These are phyloP conservation scores for Cyclostephanos tholiformis DNA, from an alignment of 108 stramenopile species.

Conservation along the genomic window DNA sequence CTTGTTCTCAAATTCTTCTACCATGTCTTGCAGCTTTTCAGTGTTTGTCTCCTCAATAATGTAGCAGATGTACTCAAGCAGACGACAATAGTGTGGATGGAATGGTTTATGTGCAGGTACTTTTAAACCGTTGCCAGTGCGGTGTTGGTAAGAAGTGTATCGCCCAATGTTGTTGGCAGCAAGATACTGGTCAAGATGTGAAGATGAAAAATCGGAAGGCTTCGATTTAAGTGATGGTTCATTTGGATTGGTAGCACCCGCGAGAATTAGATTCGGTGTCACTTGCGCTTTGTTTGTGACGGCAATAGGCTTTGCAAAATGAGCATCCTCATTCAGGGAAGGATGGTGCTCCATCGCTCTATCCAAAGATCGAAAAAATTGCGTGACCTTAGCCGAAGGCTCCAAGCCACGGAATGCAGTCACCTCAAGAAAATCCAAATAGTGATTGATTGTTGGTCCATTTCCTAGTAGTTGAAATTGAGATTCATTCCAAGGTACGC, in stretches of 20 bases:
- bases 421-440: slow-evolving; percentile 56
- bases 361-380: slow-evolving; percentile 28
- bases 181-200: neutral
- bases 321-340: slow-evolving; percentile 1
- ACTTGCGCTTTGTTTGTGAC: slow-evolving; percentile 1
- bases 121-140: neutral
- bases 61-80: slow-evolving; percentile 40
- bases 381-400: slow-evolving; percentile 5
- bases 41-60: slow-evolving; percentile 30
- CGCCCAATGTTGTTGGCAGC: slow-evolving; percentile 17
- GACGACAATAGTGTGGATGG: slow-evolving; percentile 37
- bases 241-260: slow-evolving; percentile 36
- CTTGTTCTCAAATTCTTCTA: slow-evolving; percentile 26
- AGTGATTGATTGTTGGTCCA: slow-evolving; percentile 45
- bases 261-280: slow-evolving; percentile 23
- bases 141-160: slow-evolving; percentile 11
- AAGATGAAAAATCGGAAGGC: neutral
- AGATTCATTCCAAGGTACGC: slow-evolving; percentile 53
- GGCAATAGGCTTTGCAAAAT: neutral
- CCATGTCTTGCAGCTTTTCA: slow-evolving; percentile 31
- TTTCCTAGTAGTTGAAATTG: slow-evolving; percentile 50
- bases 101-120: slow-evolving; percentile 1
- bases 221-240: neutral
- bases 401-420: slow-evolving; percentile 36
- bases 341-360: neutral